Evolutionary conservation across 441 rosid genomes (phyloP), one percentile per base, ranked within the genome.

Genomic region (Corymbia calophylla): DNA sequence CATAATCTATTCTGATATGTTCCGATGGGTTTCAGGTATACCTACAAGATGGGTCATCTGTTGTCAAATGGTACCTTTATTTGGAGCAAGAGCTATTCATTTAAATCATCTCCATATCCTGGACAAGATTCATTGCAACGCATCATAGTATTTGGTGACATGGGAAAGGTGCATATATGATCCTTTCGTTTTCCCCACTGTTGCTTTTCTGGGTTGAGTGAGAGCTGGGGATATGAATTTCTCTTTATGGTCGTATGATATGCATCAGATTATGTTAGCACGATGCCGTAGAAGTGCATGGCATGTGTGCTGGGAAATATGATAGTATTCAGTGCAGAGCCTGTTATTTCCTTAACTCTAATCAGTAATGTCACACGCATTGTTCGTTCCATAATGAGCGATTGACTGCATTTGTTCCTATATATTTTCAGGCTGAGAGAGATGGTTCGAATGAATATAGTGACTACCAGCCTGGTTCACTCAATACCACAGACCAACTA

Each of bases 371-470:
- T 23, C 23, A 11, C 51, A 3, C 0, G 9, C 1, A 70, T 35
- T 70, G 29, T 35, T 70, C 47, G 19, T n/a, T 64, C 35, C n/a
- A n/a, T n/a, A 31, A 68, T 68, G 17, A 32, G 77, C 23, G 84
- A 23, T 77, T 12, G 73, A 77, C 54, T 81, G 64, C 31, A 21
- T 32, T 53, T 60, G 13, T 68, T 32, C n/a, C 21, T 82, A 29
- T 87, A 39, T 23, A 12, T 48, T 92, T 92, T 89, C 95, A 95
- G 99, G 99, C 95, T 39, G 98, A 98, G 93, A 95, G 99, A 77
- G 99, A 97, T 94, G 99, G 99, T 88, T 97, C 99, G 7, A 97
- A 96, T 81, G 99, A 98, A 90, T 98, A 95, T 88, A 95, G 94
- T 88, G 86, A 96, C 89, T 97, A 97, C 89, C 99, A 98, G 94